phyloP scores from a whole-genome alignment of 306 rosid genomes.

The Quercus berberidifolia region DNA sequence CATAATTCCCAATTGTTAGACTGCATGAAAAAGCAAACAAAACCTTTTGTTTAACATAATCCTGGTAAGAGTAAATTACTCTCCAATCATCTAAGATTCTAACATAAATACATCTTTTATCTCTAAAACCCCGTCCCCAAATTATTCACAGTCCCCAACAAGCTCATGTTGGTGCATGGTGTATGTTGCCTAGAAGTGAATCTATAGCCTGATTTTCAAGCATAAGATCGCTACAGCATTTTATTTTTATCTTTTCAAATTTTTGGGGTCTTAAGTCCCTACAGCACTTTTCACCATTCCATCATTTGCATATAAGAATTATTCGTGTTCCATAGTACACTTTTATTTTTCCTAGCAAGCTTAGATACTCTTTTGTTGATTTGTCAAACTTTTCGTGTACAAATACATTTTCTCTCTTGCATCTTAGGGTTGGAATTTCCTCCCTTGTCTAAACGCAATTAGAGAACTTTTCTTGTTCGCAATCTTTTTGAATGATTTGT shows the following conservation, averaged over 20 bases:
- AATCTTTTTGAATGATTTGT: constrained; percentile 39
- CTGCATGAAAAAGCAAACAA: no score
- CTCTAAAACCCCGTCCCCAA: constrained; percentile 4
- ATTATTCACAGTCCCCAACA: constrained; percentile 46
- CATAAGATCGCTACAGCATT: constrained; percentile 63
- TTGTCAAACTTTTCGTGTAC: constrained; percentile 53
- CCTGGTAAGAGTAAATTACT: no score
- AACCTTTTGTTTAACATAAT: no score
- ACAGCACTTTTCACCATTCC: constrained; percentile 39
- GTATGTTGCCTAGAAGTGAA: constrained; percentile 48
- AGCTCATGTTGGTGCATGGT: constrained; percentile 52
- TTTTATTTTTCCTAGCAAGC: constrained; percentile 22
- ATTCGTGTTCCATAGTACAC: constrained; percentile 45
- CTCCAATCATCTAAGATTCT: no score
- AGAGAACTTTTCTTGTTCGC: constrained; percentile 37
- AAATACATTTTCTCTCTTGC: constrained; percentile 28
- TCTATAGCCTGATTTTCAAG: constrained; percentile 44
- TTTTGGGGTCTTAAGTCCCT: constrained; percentile 9
- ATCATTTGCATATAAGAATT: constrained; percentile 33
- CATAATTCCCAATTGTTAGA: no score
- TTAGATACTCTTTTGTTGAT: constrained; percentile 37
- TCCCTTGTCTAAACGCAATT: constrained; percentile 37
- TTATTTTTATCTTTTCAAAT: neutral
- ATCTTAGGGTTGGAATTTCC: constrained; percentile 18
- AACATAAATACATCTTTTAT: no score